Evolutionary conservation across 345 rosid genomes (phyloP), one percentile per base, ranked within the genome.

Genomic region (Ailanthus altissimus): DNA sequence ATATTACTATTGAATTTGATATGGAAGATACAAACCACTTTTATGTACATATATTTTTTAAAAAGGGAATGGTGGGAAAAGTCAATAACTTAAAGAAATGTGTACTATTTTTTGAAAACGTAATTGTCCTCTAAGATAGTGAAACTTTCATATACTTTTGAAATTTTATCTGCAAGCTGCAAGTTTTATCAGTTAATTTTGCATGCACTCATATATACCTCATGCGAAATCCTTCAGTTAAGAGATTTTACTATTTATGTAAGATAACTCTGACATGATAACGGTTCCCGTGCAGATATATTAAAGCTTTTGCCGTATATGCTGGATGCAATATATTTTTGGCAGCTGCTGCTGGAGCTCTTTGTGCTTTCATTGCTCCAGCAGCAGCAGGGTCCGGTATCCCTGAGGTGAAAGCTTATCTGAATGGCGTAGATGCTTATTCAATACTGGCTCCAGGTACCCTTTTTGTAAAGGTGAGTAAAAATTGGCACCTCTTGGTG

Each of bases 351-450:
- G 88, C 87, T 20, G 86, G 78, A 43, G 74, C 80, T 50, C 84
- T 87, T 60, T 83, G 83, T 54, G 87, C 87, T 78, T 75, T 82
- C 59, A 62, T 87, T 57, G 85, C 88, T 72, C 90, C 88, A 12
- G 82, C 87, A 14, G 87, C 84, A 5, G 88, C 88, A 40, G 88
- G 90, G 57, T 85, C 88, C 28, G 87, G 88, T 77, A 87, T 87
- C 73, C 87, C 87, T 0, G 88, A 87, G 79, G 88, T 85, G 54
- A 87, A 87, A 82, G 90, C 90, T 71, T 87, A 87, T 78, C 87
- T 85, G 45, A 85, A 87, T 67, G 90, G 87, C 4, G 65, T 85
- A 8, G 90, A 85, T 83, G 84, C 88, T 73, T 74, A 81, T 70
- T 67, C 84, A 43, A 87, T 85, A 25, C 54, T 85, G 70, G 87